Base-by-base conservation (phyloP, 306 rosid species). In the Begonia fuchsioides region DNA sequence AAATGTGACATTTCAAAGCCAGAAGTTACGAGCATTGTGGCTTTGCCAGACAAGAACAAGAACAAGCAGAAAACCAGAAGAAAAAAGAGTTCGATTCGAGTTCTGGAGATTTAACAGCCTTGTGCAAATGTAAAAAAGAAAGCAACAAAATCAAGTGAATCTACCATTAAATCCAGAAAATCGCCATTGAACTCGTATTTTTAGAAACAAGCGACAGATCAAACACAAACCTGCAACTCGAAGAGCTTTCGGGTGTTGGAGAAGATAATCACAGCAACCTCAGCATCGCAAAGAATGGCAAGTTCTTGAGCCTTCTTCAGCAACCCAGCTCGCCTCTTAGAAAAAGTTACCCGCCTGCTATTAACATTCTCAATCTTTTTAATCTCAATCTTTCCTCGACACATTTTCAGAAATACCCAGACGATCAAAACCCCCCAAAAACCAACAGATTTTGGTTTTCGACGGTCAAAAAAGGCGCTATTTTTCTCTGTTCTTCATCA, bases 261-360 rank as follows among this genome's bases (percentile, higher is more conserved):
- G n/a, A n/a, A n/a, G n/a, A n/a, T n/a, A n/a, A n/a, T n/a, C n/a
- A n/a, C n/a, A n/a, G n/a, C n/a, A n/a, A n/a, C n/a, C n/a, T n/a
- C n/a, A n/a, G n/a, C n/a, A n/a, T n/a, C n/a, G n/a, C n/a, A n/a
- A n/a, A n/a, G n/a, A n/a, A n/a, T n/a, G n/a, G n/a, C n/a, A n/a
- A n/a, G n/a, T n/a, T n/a, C n/a, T n/a, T n/a, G n/a, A n/a, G n/a
- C n/a, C n/a, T n/a, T n/a, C n/a, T n/a, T n/a, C n/a, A n/a, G n/a
- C n/a, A n/a, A n/a, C n/a, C n/a, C n/a, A n/a, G n/a, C n/a, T n/a
- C n/a, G n/a, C n/a, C n/a, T n/a, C n/a, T n/a, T n/a, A 95, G 98
- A 90, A 68, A 90, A 90, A 55, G 98, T 90, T 49, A 90, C 95
- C 75, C 85, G 98, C 38, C 98, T 82, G 79, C 95, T 90, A 60